Conservation (phyloP, 495 filamentous ascomycete species). For the Patellaria atrata region DNA sequence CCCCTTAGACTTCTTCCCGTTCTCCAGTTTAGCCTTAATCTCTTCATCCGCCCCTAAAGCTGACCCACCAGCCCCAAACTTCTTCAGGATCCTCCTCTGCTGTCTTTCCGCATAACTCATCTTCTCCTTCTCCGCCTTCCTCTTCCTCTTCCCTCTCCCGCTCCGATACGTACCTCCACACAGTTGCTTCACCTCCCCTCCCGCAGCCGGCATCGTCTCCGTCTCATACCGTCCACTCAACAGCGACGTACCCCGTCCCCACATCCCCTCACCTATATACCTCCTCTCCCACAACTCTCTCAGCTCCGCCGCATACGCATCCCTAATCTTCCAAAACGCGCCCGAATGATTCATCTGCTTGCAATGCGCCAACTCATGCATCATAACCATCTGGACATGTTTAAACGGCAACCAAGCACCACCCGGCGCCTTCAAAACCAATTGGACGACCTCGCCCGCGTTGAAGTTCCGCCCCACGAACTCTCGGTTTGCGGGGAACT, state of each 20-base stretch:
- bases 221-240: conserved; percentile 41
- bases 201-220: conserved; percentile 32
- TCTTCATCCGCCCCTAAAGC: conserved; percentile 52
- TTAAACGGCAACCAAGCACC: conserved; percentile 60
- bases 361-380: conserved; percentile 64
- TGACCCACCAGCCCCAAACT: conserved; percentile 56
- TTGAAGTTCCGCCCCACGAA: conserved; percentile 75
- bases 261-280: conserved; percentile 65
- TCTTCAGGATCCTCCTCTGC: conserved; percentile 51
- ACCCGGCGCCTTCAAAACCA: conserved; percentile 49
- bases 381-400: conserved; percentile 77
- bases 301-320: conserved; percentile 51
- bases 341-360: conserved; percentile 71
- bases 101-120: conserved; percentile 46
- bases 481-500: conserved; percentile 58
- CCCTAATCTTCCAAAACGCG: conserved; percentile 59
- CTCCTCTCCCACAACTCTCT: conserved; percentile 44
- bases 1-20: conserved; percentile 39
- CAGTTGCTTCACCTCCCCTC: conserved; percentile 42
- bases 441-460: conserved; percentile 66
- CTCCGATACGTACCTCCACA: conserved; percentile 58
- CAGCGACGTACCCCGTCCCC: conserved; percentile 51
- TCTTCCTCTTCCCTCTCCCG: conserved; percentile 30
- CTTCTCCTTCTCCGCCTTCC: conserved; percentile 29
- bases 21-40: conserved; percentile 47